Evolutionary conservation across 2,329 filamentous ascomycete species (phyloP), one percentile per base, ranked within the genome.

Genomic region (Cladosporium sp.): DNA sequence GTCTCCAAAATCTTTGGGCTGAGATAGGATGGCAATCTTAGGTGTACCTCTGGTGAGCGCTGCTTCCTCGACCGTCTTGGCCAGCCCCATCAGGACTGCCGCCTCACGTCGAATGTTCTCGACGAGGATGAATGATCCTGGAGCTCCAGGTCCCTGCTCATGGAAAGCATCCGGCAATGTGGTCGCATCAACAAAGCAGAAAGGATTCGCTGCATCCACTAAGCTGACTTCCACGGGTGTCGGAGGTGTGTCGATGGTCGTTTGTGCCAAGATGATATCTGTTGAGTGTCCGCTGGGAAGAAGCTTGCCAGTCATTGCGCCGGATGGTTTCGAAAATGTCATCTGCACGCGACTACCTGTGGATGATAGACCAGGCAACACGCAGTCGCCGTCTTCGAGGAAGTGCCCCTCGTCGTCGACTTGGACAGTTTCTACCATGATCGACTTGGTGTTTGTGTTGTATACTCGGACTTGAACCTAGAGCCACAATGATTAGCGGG

Each of bases 341-440:
- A 72, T 67, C 23, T 67, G 59, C 11, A 71, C 67, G 18, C 64
- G 65, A 60, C 69, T 69, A 6, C 69, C 69, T 11, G 62, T 60
- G 0, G 66, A 70, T 31, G 50, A 33, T 23, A 69, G 52, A 21
- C 70, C 69, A 2, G 69, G 62, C 11, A 72, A 49, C 8, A 37
- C 49, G 29, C 67, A 69, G 26, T 70, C 69, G 33, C 69, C 70
- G 50, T 70, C 71, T 64, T 71, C 73, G 3, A 69, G 44, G 37
- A 74, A 74, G 8, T 70, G 71, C 14, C 68, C 70, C 35, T 68
- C 63, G 5, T 66, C 59, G 12, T 71, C 69, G n/a, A 71, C 65
- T 31, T 70, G 65, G 2, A 77, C 62, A 12, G 69, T 70, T 26
- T 71, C 67, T 23, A 69, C 65, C 59, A 72, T 67, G 40, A 68